Evolutionary conservation across 805 yeast species (phyloP).

Genomic region (Ogataea corticis): DNA sequence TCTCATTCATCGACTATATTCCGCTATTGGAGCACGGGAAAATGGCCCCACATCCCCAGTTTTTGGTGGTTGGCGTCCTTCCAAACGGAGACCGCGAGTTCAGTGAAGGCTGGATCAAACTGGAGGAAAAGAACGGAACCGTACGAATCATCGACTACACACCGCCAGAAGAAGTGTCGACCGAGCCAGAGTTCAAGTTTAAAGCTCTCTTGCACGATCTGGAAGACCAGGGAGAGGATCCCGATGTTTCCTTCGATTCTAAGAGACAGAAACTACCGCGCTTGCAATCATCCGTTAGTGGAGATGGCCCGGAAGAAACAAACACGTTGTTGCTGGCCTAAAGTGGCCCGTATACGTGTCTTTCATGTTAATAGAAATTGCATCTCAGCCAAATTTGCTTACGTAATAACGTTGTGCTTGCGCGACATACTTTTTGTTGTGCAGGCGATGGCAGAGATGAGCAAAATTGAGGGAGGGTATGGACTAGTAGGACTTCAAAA

Average conservation of each 20-base stretch:
- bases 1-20: constrained; percentile 25
- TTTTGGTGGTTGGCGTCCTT: constrained; percentile 16
- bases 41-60: constrained; percentile 29
- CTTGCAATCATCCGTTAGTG: neutral
- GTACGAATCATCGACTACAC: constrained; percentile 16
- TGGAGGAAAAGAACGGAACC: constrained; percentile 11
- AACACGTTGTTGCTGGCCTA: neutral
- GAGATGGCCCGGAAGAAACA: neutral
- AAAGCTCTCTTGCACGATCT: neutral
- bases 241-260: neutral
- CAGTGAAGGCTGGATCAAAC: constrained; percentile 19
- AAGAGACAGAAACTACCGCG: constrained; percentile 2
- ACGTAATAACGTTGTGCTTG: no score
- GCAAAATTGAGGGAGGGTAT: no score
- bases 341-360: neutral
- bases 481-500: no score
- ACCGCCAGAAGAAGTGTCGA: neutral
- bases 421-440: neutral
- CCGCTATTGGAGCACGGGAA: constrained; percentile 18
- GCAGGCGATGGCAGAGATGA: no score
- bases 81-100: constrained; percentile 16
- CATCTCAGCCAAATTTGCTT: no score
- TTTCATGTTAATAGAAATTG: no score
- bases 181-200: neutral
- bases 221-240: neutral